Evolutionary conservation across 169 alveolate species (phyloP).

Genomic region (Plasmodium knowlesi): DNA sequence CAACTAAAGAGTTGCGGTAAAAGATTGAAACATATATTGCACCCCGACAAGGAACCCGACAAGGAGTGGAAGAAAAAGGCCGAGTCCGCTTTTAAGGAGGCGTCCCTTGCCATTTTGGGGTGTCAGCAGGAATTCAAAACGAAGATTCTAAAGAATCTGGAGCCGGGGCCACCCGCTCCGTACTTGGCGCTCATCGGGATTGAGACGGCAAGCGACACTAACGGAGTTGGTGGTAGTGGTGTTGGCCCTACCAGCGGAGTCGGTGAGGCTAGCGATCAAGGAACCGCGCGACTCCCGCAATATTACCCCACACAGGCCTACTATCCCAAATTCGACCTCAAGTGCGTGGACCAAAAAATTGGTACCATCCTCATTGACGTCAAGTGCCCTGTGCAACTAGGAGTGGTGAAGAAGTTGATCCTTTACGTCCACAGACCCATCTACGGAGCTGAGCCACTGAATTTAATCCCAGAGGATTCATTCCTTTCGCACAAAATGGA

Average conservation of each 20-base stretch:
- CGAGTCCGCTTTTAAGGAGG: constrained; percentile 85
- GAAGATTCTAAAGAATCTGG: constrained; percentile 36
- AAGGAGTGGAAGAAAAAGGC: constrained; percentile 82
- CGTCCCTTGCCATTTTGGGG: constrained; percentile 83
- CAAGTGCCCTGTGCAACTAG: constrained; percentile 77
- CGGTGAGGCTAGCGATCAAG: not conserved
- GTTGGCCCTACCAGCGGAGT: not conserved
- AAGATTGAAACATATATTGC: constrained; percentile 81
- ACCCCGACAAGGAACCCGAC: constrained; percentile 85
- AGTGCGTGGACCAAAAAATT: constrained; percentile 79
- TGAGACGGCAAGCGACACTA: not conserved
- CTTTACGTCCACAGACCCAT: constrained; percentile 80
- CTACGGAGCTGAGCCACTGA: constrained; percentile 81
- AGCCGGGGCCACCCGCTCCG: constrained; percentile 67
- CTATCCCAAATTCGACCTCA: constrained; percentile 76
- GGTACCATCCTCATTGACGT: constrained; percentile 77
- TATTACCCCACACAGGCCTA: constrained; percentile 71
- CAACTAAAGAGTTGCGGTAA: constrained; percentile 76
- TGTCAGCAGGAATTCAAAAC: constrained; percentile 75
- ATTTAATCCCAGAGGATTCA: constrained; percentile 72
- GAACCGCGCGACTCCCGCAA: not conserved
- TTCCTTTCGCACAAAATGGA: constrained; percentile 61
- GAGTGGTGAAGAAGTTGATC: constrained; percentile 75
- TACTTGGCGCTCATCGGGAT: constrained; percentile 46
- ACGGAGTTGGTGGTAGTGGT: not conserved